Evolutionary conservation across 1,284 basidiomycete species (phyloP), one percentile per base, ranked within the genome.

Genomic region (Mycena citricolor): DNA sequence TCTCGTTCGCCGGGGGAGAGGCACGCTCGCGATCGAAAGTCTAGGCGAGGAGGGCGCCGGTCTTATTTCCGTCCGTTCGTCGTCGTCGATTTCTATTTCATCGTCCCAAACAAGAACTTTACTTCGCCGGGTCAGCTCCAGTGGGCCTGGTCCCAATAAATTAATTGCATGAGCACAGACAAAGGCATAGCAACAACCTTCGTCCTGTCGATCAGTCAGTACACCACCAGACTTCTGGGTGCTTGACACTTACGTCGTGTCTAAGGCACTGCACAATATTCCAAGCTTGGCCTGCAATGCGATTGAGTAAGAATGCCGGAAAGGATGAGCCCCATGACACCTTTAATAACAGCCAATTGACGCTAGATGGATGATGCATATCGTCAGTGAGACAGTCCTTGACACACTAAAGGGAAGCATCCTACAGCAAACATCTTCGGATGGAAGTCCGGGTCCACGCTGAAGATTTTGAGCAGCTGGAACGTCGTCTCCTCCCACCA

Each of bases 401-500:
- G 12, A 46, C 35, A n/a, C 13, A 39, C 2, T 21, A 21, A 29
- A 16, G 32, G 21, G 22, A 42, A 30, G 33, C 12, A 13, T 16
- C 75, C 58, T 57, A 85, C 86, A 46, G 71, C 72, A 66, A 89
- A 90, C 87, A 90, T 90, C 66, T 86, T 88, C 1, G 83, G 83
- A 63, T 90, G 85, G 57, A 90, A 90, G 62, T 90, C 90, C 4
- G 83, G 81, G 61, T 94, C 92, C 12, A 89, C 72, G 12, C 79
- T 76, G 60, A 93, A 93, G 16, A 94, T 59, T 53, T 83, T 83
- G 47, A 84, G 71, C 6, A 95, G 68, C 53, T 90, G 80, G 51
- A 73, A 83, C 2, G 83, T 87, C 4, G 91, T 93, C 59, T 91
- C 83, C 54, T 88, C 79, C 93, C 93, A 97, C 93, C 93, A 97